phyloP scores from a whole-genome alignment of 2,329 filamentous ascomycete genomes.

The Eutypella sp. region DNA sequence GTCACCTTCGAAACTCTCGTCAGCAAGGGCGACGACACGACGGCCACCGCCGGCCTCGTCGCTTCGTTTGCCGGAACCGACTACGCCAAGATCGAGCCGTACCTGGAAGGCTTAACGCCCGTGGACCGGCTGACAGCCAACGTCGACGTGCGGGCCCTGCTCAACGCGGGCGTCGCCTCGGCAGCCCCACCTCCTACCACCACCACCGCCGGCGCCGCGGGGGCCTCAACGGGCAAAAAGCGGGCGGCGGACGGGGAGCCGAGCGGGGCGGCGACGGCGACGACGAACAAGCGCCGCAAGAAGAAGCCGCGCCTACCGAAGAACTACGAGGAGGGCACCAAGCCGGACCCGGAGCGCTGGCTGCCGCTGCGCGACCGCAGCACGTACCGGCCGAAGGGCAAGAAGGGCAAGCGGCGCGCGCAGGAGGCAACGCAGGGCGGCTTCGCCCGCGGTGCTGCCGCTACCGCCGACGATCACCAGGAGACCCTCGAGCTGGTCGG shows the following conservation, averaged over 20 bases:
- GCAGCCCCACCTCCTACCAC: not conserved
- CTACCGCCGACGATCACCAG: conserved; percentile 24
- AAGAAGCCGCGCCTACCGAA: conserved; percentile 57
- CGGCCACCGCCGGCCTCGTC: conserved; percentile 77
- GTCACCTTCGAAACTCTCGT: conserved; percentile 75
- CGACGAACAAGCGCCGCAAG: conserved; percentile 38
- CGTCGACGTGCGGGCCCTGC: conserved; percentile 57
- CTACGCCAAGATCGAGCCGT: conserved; percentile 48
- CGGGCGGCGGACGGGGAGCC: conserved; percentile 36
- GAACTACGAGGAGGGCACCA: conserved; percentile 70
- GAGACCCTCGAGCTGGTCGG: conserved; percentile 60
- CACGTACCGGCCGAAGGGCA: conserved; percentile 83
- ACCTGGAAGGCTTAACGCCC: conserved; percentile 54
- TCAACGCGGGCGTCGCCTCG: conserved; percentile 60
- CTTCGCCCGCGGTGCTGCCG: conserved; percentile 46
- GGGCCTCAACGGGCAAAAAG: conserved; percentile 37
- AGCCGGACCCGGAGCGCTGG: conserved; percentile 88
- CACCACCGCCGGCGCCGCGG: not conserved
- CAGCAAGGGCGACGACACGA: conserved; percentile 53
- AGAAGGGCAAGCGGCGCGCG: conserved; percentile 83
- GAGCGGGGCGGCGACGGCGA: conserved; percentile 37
- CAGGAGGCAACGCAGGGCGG: conserved; percentile 81
- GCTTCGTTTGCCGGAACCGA: conserved; percentile 68
- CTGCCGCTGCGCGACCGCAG: conserved; percentile 84
- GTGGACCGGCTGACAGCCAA: conserved; percentile 56